Evolutionary conservation across 495 filamentous ascomycete species (phyloP), one percentile per base, ranked within the genome.

Genomic region (Penicillium antarcticum): DNA sequence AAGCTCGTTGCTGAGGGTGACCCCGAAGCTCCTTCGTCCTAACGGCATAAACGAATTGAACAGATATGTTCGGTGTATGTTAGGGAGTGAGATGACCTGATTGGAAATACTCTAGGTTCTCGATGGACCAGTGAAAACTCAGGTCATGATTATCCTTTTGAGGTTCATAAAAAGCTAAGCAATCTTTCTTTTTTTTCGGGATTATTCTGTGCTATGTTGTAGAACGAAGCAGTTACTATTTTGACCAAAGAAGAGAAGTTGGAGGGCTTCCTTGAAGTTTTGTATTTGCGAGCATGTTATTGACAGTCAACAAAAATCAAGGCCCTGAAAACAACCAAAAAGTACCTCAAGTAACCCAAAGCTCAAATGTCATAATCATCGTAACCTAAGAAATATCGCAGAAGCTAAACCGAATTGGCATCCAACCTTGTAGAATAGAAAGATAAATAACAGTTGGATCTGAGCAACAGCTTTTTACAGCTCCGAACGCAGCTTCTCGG

Each of bases 1-100:
- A 87, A 82, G 73, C 68, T 98, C 62, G 91, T 97, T 34, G 75
- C 86, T 5, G 84, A 86, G 60, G 80, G 80, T 9, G 80, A 83
- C 54, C 70, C 78, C 19, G 80, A 85, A 46, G 81, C 75, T 17
- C 62, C 68, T 7, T 65, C 62, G 48, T 56, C 69, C 21, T 74
- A 14, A 70, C 16, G 14, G 4, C 10, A 11, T 2, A 26, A 47
- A 4, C 11, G 3, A 29, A 17, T 26, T 29, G n/a, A 29, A 10
- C 26, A 29, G 5, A 21, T 35, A 10, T 47, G 12, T 32, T 11
- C 24, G 32, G 14, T 5, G 43, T 13, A 29, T 23, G 23, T 32
- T n/a, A 29, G 31, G 31, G 8, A 7, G 6, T 29, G 7, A 9
- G 7, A 29, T 29, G 8, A 29, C 26, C 24, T 7, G 7, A 1